Evolutionary conservation across 306 rosid genomes (phyloP).

Genomic region (Acacia acuminata): DNA sequence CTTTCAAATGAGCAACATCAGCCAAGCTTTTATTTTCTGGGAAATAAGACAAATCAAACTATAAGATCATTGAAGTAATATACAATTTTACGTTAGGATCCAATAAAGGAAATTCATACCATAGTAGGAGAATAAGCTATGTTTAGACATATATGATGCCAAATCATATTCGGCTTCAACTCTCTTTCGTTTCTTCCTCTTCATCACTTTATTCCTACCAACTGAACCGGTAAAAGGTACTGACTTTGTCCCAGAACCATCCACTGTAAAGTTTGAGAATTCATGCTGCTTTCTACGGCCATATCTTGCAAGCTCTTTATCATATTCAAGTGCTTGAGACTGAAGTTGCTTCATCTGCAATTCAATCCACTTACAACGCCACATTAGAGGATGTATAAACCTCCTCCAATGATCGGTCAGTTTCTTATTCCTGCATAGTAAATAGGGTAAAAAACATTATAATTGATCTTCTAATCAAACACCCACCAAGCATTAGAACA

Average conservation of each 20-base stretch:
- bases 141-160: constrained; percentile 54
- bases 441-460: constrained; percentile 17
- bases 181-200: constrained; percentile 79
- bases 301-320: constrained; percentile 51
- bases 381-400: constrained; percentile 64
- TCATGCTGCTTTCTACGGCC: constrained; percentile 48
- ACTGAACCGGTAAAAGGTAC: constrained; percentile 49
- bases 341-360: constrained; percentile 61
- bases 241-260: constrained; percentile 54
- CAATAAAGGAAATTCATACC: constrained; percentile 53
- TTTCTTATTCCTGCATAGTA: constrained; percentile 67
- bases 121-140: constrained; percentile 71
- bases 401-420: constrained; percentile 75
- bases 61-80: constrained; percentile 9
- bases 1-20: constrained; percentile 31
- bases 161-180: constrained; percentile 57
- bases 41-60: not conserved
- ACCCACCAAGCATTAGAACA: not conserved
- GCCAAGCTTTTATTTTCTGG: constrained; percentile 39
- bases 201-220: constrained; percentile 55
- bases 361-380: constrained; percentile 93
- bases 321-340: constrained; percentile 55
- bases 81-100: not conserved
- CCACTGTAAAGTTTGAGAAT: constrained; percentile 37
- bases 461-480: constrained; percentile 21